Conservation (phyloP, 768 basidiomycete genomes). For the Boletellus emodensis region DNA sequence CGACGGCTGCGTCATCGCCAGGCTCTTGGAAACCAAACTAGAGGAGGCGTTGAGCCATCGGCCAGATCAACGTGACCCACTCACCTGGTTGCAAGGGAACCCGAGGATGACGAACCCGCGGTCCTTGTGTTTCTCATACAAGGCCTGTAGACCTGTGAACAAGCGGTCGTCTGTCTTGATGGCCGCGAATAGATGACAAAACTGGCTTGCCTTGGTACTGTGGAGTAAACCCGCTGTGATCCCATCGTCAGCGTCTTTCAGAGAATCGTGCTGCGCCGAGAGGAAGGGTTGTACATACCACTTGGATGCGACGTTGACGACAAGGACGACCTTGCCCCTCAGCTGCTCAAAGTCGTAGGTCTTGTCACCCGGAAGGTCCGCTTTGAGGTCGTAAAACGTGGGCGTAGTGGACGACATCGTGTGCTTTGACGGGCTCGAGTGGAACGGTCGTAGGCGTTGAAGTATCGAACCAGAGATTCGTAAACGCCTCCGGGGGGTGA, state of each 20-base stretch:
- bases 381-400: conserved; percentile 66
- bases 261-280: not conserved
- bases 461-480: not conserved
- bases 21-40: conserved; percentile 88
- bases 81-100: conserved; percentile 88
- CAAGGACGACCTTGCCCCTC: conserved; percentile 72
- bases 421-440: conserved; percentile 11
- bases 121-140: conserved; percentile 81
- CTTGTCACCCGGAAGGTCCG: conserved; percentile 53
- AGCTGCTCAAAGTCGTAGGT: conserved; percentile 62
- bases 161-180: not conserved
- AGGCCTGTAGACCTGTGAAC: conserved; percentile 61
- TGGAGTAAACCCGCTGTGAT: conserved; percentile 71
- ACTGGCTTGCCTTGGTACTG: conserved; percentile 61
- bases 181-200: not conserved
- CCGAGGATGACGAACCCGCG: conserved; percentile 75
- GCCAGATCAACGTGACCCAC: not conserved
- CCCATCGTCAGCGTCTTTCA: not conserved
- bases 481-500: not conserved
- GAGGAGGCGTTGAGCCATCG: not conserved
- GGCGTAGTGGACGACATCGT: conserved; percentile 26
- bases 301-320: conserved; percentile 75
- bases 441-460: conserved; percentile 9
- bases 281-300: conserved; percentile 38
- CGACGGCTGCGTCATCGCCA: conserved; percentile 70